A percentile compares a stretch with the other conserved stretches of the same genome.
Conservation (phyloP, 352 stramenopile species). For the Phytophthora nicotianae region DNA sequence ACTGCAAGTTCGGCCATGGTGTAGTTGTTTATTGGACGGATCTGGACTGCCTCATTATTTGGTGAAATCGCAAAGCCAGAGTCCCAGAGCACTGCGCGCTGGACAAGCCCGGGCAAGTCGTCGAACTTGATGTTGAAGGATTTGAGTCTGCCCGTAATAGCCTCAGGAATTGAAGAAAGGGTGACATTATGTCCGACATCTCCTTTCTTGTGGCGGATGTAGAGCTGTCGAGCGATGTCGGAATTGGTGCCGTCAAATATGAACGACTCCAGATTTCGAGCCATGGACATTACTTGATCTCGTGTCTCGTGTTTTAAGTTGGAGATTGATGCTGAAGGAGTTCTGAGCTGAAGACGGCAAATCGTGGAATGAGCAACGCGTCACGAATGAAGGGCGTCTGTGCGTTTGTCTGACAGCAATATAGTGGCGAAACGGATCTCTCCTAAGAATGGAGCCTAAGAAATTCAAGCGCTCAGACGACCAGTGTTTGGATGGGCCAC, state of each 20-base stretch:
- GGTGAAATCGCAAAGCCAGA: slow-evolving; percentile 34
- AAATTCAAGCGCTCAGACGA: too few species aligned
- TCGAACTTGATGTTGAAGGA: slow-evolving; percentile 19
- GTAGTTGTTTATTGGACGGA: slow-evolving; percentile 21
- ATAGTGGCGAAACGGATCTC: too few species aligned
- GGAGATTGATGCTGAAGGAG: too few species aligned
- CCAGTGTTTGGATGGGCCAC: too few species aligned
- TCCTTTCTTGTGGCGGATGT: slow-evolving; percentile 24
- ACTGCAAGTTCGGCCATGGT: slow-evolving; percentile 38
- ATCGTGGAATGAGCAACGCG: too few species aligned
- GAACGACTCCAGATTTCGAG: slow-evolving; percentile 2
- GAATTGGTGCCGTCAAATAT: slow-evolving; percentile 30
- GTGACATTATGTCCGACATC: slow-evolving; percentile 6
- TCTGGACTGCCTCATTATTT: slow-evolving; percentile 19
- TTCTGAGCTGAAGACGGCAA: too few species aligned
- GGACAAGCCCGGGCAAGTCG: slow-evolving; percentile 31
- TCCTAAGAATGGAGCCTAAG: too few species aligned
- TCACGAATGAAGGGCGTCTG: too few species aligned
- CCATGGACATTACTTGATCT: too few species aligned
- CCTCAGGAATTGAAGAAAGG: slow-evolving; percentile 15
- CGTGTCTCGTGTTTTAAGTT: too few species aligned
- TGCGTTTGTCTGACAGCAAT: too few species aligned
- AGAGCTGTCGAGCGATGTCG: slow-evolving; percentile 39
- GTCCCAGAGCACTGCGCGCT: slow-evolving; percentile 47
- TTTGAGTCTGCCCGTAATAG: slow-evolving; percentile 16